Evolutionary conservation across 108 stramenopile species (phyloP).

Genomic region (Mayamaea pseudoterrestris): DNA sequence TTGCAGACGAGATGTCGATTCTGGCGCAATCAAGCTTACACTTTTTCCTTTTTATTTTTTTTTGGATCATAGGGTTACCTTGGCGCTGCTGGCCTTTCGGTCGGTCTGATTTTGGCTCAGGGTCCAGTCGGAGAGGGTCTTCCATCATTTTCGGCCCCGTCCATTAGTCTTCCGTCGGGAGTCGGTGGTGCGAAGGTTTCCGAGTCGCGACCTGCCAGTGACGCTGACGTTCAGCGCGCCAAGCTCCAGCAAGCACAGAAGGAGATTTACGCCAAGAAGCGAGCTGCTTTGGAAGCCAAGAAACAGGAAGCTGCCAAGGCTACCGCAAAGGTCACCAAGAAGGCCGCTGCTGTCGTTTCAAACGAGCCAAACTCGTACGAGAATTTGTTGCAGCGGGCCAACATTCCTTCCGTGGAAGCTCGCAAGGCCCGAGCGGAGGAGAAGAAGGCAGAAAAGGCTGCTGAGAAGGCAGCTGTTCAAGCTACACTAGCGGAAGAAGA

Average conservation of each 20-base stretch:
- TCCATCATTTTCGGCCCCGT: conserved; percentile 1
- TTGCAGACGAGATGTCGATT: background rate
- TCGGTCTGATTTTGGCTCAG: conserved; percentile 41
- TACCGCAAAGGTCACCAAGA: conserved; percentile 11
- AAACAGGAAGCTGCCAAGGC: conserved; percentile 20
- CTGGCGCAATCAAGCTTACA: background rate
- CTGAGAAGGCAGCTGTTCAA: conserved; percentile 5
- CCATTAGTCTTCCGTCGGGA: background rate
- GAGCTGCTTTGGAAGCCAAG: conserved; percentile 8
- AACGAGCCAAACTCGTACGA: background rate
- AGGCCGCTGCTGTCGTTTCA: conserved; percentile 16
- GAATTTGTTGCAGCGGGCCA: background rate
- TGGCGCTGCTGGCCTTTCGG: conserved; percentile 46
- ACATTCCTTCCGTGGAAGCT: background rate
- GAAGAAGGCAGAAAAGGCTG: conserved; percentile 11
- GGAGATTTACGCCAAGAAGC: conserved; percentile 4
- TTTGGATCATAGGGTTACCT: conserved; percentile 24
- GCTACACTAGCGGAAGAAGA: conserved; percentile 1
- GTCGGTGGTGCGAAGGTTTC: background rate
- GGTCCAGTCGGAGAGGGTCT: conserved; percentile 1
- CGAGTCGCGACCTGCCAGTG: conserved; percentile 19
- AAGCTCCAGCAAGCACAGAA: conserved; percentile 1
- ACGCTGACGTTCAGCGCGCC: conserved; percentile 6
- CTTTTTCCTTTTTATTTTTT: conserved; percentile 5
- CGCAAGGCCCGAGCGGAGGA: conserved; percentile 8